Conservation (phyloP, 1,284 basidiomycete species). For the Somion occarium region DNA sequence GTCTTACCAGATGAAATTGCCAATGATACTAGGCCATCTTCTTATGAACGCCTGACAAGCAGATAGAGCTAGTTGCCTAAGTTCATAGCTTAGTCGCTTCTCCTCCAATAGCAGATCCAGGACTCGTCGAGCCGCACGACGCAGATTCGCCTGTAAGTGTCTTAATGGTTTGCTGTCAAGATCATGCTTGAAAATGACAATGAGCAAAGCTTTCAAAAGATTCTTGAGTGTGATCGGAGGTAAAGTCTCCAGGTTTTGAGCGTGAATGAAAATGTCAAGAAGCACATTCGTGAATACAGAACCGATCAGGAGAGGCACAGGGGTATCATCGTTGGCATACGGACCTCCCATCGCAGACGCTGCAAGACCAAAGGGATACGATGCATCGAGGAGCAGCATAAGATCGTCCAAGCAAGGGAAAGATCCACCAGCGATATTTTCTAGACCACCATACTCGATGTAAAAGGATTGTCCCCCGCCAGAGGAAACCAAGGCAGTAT, state of each 20-base stretch:
- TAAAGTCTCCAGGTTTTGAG: constrained; percentile 37
- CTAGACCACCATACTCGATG: constrained; percentile 46
- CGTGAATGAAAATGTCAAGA: constrained; percentile 42
- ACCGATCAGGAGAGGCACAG: constrained; percentile 47
- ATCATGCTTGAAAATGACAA: constrained; percentile 66
- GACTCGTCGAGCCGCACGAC: constrained; percentile 45
- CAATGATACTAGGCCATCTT: constrained; percentile 47
- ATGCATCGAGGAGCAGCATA: constrained; percentile 52
- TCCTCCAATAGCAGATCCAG: constrained; percentile 47
- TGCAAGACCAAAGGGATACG: constrained; percentile 41
- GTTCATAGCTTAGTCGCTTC: constrained; percentile 48
- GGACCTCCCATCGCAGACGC: constrained; percentile 46
- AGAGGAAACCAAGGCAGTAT: constrained; percentile 41
- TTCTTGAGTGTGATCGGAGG: constrained; percentile 52
- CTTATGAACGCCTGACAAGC: constrained; percentile 58
- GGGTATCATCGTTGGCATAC: constrained; percentile 38
- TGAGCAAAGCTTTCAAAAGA: constrained; percentile 55
- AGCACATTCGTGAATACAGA: constrained; percentile 57
- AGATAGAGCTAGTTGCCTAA: constrained; percentile 58
- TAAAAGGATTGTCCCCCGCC: constrained; percentile 44
- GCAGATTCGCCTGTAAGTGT: constrained; percentile 47
- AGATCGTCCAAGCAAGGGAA: constrained; percentile 57
- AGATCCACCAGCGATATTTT: constrained; percentile 36
- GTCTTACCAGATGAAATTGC: constrained; percentile 48
- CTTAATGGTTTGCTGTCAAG: constrained; percentile 48